Evolutionary conservation across 495 filamentous ascomycete genomes (phyloP).

Genomic region (Tirmania nivea): DNA sequence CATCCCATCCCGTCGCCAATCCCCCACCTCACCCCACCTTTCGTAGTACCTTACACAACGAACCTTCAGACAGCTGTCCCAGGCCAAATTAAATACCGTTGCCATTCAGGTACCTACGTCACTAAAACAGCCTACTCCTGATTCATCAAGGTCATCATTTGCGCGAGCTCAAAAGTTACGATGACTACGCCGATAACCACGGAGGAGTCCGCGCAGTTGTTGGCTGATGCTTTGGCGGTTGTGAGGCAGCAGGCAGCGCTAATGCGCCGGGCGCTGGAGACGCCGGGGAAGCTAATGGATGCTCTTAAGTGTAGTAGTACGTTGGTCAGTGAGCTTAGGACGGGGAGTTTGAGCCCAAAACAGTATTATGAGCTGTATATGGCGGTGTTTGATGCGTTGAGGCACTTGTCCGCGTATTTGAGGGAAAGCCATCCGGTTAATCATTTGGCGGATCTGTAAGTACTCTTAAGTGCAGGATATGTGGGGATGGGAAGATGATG

Average conservation of each 20-base stretch:
- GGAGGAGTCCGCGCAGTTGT: slow-evolving; percentile 81
- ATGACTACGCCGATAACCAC: slow-evolving; percentile 43
- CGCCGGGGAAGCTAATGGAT: slow-evolving; percentile 97
- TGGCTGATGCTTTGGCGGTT: slow-evolving; percentile 88
- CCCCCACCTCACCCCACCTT: too few species aligned
- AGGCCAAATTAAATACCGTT: too few species aligned
- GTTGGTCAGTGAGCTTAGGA: slow-evolving; percentile 87
- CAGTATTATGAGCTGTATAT: slow-evolving; percentile 99
- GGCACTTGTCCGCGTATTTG: slow-evolving; percentile 87
- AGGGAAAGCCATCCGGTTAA: slow-evolving; percentile 94
- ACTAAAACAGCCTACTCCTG: too few species aligned
- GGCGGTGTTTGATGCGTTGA: slow-evolving; percentile 92
- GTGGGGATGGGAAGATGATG: not conserved
- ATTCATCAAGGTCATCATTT: too few species aligned
- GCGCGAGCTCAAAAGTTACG: slow-evolving; percentile 17
- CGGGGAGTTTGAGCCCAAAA: slow-evolving; percentile 84
- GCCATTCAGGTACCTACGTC: too few species aligned
- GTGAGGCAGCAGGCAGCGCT: slow-evolving; percentile 87
- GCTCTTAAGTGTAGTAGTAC: slow-evolving; percentile 99
- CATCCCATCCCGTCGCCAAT: too few species aligned
- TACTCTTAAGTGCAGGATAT: not conserved
- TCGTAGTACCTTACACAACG: too few species aligned
- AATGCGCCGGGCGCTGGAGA: slow-evolving; percentile 95
- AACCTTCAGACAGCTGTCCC: too few species aligned
- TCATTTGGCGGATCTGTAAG: slow-evolving; percentile 77